Base-by-base conservation (phyloP, 1,284 basidiomycete genomes). In the Marasmius sp. region DNA sequence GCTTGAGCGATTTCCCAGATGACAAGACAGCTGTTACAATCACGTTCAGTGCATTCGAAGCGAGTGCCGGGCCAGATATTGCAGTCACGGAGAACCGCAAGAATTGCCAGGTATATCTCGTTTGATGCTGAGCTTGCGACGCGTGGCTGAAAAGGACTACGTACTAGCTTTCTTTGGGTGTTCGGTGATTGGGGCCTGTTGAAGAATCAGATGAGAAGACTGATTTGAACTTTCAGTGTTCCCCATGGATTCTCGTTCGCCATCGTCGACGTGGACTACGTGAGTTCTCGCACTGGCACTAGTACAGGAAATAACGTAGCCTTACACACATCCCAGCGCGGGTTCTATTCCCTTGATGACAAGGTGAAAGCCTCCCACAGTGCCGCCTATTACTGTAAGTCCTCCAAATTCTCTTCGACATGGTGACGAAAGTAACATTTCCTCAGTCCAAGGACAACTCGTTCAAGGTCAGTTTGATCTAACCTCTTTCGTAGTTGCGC, bases 241-340 rank as follows among this genome's bases (percentile, higher is more conserved):
- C 67, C 68, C 36, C 54, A 64, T 50, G 69, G 69, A 8, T 70
- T 71, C 60, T 66, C 68, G 16, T 70, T 71, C 62, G 68, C 67
- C 18, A 60, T 71, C 58, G 66, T 68, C 47, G 66, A 60, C 37
- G 66, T 71, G 27, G 69, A 71, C 61, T 70, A 70, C 56, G 71
- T 71, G 57, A 58, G 66, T 61, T 8, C n/a, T 43, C 9, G 45
- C 18, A 37, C 38, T 45, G 34, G 39, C 4, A 18, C 48, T 54
- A 37, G 11, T 14, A 39, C 4, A 18, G 20, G 61, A 54, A 62
- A 11, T 5, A 20, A 7, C 27, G 27, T 27, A 27, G 27, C 27
- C 50, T 10, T 54, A 43, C 22, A 41, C 16, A 51, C 53, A n/a
- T 33, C 37, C 64, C 36, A 51, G 33, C 49, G 58, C 50, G 51